phyloP scores from a whole-genome alignment of 2,329 filamentous ascomycete genomes.

The Conoideocrella luteorostrata region DNA sequence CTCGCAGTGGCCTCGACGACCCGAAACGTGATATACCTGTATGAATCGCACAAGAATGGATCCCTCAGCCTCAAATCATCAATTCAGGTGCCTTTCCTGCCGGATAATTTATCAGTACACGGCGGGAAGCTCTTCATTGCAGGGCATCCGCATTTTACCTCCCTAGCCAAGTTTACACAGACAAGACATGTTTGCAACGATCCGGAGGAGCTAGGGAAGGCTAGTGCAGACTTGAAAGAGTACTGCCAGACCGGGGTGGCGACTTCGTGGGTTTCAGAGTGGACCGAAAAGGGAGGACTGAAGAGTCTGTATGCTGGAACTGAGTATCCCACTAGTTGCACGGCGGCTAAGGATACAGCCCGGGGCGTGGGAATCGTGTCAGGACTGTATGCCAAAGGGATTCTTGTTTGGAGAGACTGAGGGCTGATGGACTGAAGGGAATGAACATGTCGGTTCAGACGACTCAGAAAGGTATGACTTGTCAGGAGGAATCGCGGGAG shows the following conservation, averaged over 20 bases:
- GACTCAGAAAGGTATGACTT: too few species aligned
- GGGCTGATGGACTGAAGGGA: background rate
- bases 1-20: constrained; percentile 32
- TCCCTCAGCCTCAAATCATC: constrained; percentile 4
- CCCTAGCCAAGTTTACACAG: constrained; percentile 23
- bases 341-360: constrained; percentile 22
- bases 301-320: constrained; percentile 26
- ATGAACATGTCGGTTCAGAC: too few species aligned
- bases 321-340: constrained; percentile 28
- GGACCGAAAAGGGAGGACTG: constrained; percentile 27
- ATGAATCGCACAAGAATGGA: constrained; percentile 12
- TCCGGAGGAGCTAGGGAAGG: constrained; percentile 17
- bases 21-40: constrained; percentile 22
- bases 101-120: constrained; percentile 32
- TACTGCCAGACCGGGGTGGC: constrained; percentile 10
- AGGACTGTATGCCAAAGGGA: constrained; percentile 31
- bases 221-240: constrained; percentile 8
- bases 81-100: constrained; percentile 25
- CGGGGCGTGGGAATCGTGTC: constrained; percentile 27
- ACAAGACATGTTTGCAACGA: constrained; percentile 30
- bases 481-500: too few species aligned
- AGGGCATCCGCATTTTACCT: constrained; percentile 31
- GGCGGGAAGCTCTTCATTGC: constrained; percentile 29
- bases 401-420: constrained; percentile 21
- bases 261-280: constrained; percentile 26